phyloP scores from a whole-genome alignment of 176 grass and related monocot species.

The Oryza glaberrima region DNA sequence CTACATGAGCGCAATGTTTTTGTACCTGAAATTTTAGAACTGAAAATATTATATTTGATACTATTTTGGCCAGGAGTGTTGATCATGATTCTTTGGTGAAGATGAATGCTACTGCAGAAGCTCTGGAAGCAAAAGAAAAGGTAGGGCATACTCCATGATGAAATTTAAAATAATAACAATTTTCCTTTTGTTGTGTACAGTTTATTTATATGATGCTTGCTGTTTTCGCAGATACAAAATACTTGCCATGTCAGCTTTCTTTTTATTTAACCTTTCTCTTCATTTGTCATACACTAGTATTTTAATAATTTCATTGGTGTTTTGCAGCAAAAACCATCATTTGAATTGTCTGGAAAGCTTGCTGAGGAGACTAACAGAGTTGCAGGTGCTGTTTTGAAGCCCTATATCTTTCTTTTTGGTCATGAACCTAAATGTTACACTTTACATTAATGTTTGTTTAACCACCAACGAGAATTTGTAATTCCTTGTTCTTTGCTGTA shows the following conservation, averaged over 20 bases:
- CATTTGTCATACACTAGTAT: neutral
- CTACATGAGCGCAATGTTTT: neutral
- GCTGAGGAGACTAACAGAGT: slow-evolving; percentile 97
- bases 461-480: neutral
- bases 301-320: slow-evolving; percentile 26
- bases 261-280: neutral
- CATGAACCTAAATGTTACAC: neutral
- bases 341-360: slow-evolving; percentile 97
- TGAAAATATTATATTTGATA: neutral
- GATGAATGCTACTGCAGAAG: slow-evolving; percentile 74
- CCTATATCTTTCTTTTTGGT: slow-evolving; percentile 15
- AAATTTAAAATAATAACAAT: slow-evolving; percentile 32
- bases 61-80: slow-evolving; percentile 45
- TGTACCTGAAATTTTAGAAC: neutral
- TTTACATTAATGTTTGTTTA: slow-evolving; percentile 16
- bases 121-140: slow-evolving; percentile 89
- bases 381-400: slow-evolving; percentile 58
- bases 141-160: slow-evolving; percentile 38
- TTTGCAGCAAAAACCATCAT: slow-evolving; percentile 93
- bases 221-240: neutral
- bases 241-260: neutral
- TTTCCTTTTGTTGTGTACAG: neutral
- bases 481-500: neutral
- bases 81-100: slow-evolving; percentile 64
- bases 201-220: slow-evolving; percentile 19